A percentile compares a stretch with the other conserved stretches of the same genome.
These are phyloP conservation scores for Actinomucor elegans DNA, from an alignment of 371 early-diverging fungal genomes.

Conservation along the genomic window DNA sequence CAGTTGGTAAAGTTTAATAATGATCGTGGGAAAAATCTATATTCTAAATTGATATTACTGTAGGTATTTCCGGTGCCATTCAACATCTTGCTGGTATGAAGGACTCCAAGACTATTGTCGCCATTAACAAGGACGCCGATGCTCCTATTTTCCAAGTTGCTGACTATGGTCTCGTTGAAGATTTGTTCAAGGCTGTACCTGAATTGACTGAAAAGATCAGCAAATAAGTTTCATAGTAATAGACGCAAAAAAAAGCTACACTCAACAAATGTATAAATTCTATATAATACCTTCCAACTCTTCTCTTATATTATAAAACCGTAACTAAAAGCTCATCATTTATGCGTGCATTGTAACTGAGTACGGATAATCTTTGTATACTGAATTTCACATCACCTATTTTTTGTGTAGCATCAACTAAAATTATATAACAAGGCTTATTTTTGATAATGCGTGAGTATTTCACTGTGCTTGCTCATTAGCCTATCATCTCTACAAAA, in stretches of 20 bases:
- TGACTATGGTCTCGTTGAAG: constrained; percentile 96
- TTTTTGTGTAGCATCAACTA: no score
- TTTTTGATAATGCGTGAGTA: no score
- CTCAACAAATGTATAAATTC: constrained; percentile 5
- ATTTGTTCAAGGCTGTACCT: constrained; percentile 92
- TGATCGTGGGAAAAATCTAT: constrained; percentile 12
- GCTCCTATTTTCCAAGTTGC: constrained; percentile 98
- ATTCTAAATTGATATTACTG: not conserved
- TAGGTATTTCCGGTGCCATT: constrained; percentile 95
- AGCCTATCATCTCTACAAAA: no score
- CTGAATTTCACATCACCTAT: no score
- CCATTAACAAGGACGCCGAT: constrained; percentile 98
- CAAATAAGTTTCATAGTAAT: constrained; percentile 9
- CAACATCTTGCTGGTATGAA: constrained; percentile 99
- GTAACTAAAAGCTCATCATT: no score
- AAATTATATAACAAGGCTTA: no score
- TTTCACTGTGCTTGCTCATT: no score
- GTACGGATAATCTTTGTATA: no score
- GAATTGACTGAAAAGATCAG: constrained; percentile 86
- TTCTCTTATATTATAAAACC: constrained; percentile 2
- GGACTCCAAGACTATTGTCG: constrained; percentile 97
- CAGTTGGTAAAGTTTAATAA: constrained; percentile 63
- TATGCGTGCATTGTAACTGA: no score
- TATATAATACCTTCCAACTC: not conserved
- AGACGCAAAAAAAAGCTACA: not conserved